phyloP scores from a whole-genome alignment of 225 moss, liverwort and hornwort species.

The Physcomitrellopsis africana region DNA sequence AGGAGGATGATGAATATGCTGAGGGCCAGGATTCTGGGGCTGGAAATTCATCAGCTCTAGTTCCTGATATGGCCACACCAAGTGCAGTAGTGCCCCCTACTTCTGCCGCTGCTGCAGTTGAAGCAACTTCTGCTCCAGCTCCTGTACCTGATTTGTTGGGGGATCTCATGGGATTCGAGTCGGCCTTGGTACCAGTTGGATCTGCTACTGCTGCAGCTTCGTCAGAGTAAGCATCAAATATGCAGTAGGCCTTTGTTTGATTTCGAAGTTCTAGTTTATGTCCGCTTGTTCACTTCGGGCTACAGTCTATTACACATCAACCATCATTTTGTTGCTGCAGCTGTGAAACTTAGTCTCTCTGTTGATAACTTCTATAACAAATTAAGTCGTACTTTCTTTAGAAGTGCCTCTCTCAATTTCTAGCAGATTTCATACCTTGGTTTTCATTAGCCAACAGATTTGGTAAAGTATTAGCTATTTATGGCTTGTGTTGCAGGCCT shows the following conservation, averaged over 20 bases:
- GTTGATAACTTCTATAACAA: background rate
- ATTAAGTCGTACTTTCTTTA: conserved; percentile 3
- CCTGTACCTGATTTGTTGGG: conserved; percentile 79
- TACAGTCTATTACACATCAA: background rate
- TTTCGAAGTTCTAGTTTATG: background rate
- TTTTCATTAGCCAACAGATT: background rate
- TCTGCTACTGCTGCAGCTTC: conserved; percentile 47
- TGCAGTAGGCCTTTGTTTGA: background rate
- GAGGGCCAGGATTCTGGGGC: conserved; percentile 81
- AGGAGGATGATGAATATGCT: conserved; percentile 84
- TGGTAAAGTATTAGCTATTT: background rate
- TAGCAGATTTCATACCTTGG: conserved; percentile 3
- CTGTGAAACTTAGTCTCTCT: conserved; percentile 13
- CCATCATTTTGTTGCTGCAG: background rate
- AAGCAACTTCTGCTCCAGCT: conserved; percentile 39
- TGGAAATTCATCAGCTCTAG: conserved; percentile 74
- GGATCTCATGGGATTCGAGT: conserved; percentile 84
- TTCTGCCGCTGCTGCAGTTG: conserved; percentile 41
- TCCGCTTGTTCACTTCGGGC: background rate
- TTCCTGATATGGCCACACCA: conserved; percentile 54
- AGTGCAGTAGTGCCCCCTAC: conserved; percentile 42
- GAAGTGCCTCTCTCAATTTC: background rate
- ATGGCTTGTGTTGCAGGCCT: conserved; percentile 49
- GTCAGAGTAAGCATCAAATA: conserved; percentile 52
- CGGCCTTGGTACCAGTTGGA: conserved; percentile 72